phyloP scores from a whole-genome alignment of 345 rosid genomes.

The Diplotaxis tenuifolia region DNA sequence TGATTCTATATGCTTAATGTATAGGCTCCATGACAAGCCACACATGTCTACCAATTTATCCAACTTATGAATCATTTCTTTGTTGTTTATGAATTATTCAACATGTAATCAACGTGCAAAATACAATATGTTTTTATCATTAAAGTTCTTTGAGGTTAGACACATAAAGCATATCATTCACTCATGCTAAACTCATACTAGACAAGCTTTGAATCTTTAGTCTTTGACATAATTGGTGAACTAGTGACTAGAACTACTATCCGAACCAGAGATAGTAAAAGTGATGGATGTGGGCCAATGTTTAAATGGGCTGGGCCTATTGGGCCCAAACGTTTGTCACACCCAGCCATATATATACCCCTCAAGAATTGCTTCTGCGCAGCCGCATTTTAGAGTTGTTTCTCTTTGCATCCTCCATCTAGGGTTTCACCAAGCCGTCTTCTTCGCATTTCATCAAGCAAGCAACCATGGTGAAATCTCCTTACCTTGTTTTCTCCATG shows the following conservation, averaged over 20 bases:
- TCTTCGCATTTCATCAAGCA: neutral
- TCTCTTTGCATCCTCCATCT: neutral
- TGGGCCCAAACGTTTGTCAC: neutral
- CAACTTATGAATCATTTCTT: neutral
- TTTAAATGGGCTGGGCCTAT: neutral
- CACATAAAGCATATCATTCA: neutral
- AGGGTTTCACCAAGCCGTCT: conserved; percentile 15
- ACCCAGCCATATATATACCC: neutral
- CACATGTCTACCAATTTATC: neutral
- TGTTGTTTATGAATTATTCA: neutral
- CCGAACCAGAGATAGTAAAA: neutral
- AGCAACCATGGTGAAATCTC: conserved; percentile 12
- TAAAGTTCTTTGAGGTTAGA: no score
- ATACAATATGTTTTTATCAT: no score
- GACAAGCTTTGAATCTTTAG: neutral
- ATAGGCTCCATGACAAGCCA: neutral
- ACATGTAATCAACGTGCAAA: neutral
- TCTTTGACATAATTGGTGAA: neutral
- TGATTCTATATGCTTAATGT: neutral
- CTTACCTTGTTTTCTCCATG: neutral
- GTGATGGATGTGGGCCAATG: no score
- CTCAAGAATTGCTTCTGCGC: neutral
- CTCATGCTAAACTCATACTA: neutral
- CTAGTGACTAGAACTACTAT: no score
- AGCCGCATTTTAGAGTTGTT: neutral